Evolutionary conservation across 169 alveolate species (phyloP), one percentile per base, ranked within the genome.

Genomic region (Cryptosporidium bovis): DNA sequence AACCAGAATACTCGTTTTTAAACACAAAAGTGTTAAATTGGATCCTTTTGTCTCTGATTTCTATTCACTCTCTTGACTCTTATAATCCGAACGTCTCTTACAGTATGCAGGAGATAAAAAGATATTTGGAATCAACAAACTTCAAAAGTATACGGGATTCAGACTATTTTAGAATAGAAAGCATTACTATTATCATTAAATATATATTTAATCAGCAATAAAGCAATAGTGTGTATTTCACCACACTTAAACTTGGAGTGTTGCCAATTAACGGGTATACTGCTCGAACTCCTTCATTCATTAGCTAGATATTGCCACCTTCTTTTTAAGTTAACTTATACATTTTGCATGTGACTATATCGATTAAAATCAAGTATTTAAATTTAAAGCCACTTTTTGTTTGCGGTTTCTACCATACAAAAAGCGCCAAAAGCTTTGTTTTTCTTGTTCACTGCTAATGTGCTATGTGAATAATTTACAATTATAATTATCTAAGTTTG

Each of bases 101-200:
- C 64, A 44, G 64, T 60, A 77, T 77, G 87, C 87, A 77, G 55
- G 50, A 18, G 27, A 77, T 77, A n/a, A 55, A 60, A 50, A 77
- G 87, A 51, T 77, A 34, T 24, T 40, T 77, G 34, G 87, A 77
- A n/a, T 44, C 77, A 4, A 77, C 20, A 29, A 66, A 56, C 58
- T 77, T 60, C 46, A 20, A 2, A 20, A 6, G 18, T 8, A 18
- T 62, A 34, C 46, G 27, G 15, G 33, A 77, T 2, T 44, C 55
- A 8, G 71, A 77, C 31, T 16, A 60, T 13, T 62, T 58, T 60
- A 58, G 77, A 24, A 62, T 77, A 29, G 87, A 77, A 44, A 62
- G 66, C 24, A 77, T 77, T 15, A 29, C 56, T 18, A 77, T 77
- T 13, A 77, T 60, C 48, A 77, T 77, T 27, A 77, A 77, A 40